Conservation (phyloP, 257 asterid genomes). For the Solanum tacnaense region DNA sequence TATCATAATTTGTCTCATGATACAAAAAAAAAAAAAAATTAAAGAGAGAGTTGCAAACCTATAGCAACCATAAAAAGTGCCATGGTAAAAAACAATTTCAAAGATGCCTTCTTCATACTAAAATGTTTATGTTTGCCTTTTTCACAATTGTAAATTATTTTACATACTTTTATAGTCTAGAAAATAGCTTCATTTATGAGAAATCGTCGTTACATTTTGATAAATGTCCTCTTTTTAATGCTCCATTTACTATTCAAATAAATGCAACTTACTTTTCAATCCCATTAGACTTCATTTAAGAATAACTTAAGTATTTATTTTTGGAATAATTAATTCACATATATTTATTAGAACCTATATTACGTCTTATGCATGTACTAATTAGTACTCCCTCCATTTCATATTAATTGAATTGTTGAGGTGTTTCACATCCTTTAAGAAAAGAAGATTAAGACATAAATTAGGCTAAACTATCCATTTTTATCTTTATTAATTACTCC, state of each 20-base stretch:
- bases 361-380: no score
- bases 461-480: rapidly evolving
- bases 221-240: not conserved
- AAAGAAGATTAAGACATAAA: no score
- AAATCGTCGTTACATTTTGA: not conserved
- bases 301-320: not conserved
- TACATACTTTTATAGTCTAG: not conserved
- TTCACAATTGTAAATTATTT: not conserved
- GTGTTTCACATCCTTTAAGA: no score
- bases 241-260: not conserved
- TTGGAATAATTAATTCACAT: no score
- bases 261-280: not conserved
- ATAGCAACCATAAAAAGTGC: not conserved
- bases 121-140: not conserved
- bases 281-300: not conserved
- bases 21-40: not conserved
- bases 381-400: no score
- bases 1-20: not conserved
- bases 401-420: no score
- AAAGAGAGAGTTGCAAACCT: not conserved
- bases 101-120: not conserved
- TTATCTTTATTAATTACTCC: no score
- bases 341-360: no score
- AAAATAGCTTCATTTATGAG: not conserved
- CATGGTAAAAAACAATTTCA: not conserved